Evolutionary conservation across 805 yeast species (phyloP).

Genomic region (Yarrowia keelungensis): DNA sequence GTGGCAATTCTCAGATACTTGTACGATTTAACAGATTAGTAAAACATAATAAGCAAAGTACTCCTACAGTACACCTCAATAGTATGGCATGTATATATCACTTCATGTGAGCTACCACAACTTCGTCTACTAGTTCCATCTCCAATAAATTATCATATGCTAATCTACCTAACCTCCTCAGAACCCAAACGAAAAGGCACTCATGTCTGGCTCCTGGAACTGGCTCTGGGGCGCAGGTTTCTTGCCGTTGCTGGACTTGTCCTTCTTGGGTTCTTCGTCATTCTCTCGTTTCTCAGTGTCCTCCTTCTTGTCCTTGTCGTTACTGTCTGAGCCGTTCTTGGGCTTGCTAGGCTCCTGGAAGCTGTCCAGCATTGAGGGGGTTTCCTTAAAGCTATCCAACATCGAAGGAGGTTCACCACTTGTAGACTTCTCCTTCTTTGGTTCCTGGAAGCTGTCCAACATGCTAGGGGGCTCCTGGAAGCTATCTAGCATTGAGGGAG

Average conservation of each 20-base stretch:
- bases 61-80: no score
- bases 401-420: neutral
- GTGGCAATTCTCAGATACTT: no score
- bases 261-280: neutral
- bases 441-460: neutral
- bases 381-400: neutral
- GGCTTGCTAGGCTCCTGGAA: neutral
- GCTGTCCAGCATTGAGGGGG: neutral
- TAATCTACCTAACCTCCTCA: slow-evolving; percentile 18
- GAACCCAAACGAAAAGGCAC: slow-evolving; percentile 65
- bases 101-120: no score
- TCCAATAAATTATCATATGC: slow-evolving; percentile 6
- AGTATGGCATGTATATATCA: no score
- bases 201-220: slow-evolving; percentile 81
- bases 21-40: no score
- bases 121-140: no score
- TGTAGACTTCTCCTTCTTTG: neutral
- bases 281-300: neutral
- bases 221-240: slow-evolving; percentile 55
- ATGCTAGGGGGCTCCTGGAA: slow-evolving; percentile 3
- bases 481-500: neutral
- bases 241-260: neutral
- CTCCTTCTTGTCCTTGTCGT: neutral
- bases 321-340: neutral
- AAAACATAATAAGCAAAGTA: no score